Evolutionary conservation across 495 filamentous ascomycete species (phyloP).

Genomic region (Penicillium maclennaniae): DNA sequence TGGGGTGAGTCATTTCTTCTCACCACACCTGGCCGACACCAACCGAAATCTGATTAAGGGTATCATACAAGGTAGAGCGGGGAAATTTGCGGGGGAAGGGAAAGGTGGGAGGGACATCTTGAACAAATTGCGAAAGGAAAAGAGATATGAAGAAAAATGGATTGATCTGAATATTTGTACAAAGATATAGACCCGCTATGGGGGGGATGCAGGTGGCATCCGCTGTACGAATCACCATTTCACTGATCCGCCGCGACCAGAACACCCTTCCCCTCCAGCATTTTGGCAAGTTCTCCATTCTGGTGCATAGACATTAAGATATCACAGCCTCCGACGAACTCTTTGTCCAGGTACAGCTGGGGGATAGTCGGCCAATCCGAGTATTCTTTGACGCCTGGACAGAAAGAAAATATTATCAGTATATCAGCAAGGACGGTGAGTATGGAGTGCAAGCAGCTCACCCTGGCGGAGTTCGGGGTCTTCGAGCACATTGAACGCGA

Average conservation of each 20-base stretch:
- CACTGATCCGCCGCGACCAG: constrained; percentile 55
- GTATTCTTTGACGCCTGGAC: constrained; percentile 91
- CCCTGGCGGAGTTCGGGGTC: constrained; percentile 81
- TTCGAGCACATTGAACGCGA: constrained; percentile 94
- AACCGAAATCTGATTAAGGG: not conserved
- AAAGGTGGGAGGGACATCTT: no score
- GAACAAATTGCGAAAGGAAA: not conserved
- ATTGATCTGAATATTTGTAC: constrained; percentile 16
- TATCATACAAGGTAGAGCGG: no score
- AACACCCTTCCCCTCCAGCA: constrained; percentile 87
- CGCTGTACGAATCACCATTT: constrained; percentile 4
- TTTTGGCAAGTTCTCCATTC: constrained; percentile 85
- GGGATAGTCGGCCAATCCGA: constrained; percentile 99
- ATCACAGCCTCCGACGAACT: constrained; percentile 96
- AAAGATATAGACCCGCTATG: constrained; percentile 7
- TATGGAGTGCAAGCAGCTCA: constrained; percentile 37
- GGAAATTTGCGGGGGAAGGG: no score
- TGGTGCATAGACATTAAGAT: constrained; percentile 98
- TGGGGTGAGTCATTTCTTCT: not conserved
- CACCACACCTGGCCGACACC: not conserved
- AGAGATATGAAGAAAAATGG: constrained; percentile 13
- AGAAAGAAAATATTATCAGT: not conserved
- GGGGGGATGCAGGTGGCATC: not conserved
- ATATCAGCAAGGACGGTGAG: not conserved
- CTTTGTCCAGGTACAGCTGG: constrained; percentile 89